Evolutionary conservation across 2,329 filamentous ascomycete species (phyloP).

Genomic region (Stenocarpella maydis): DNA sequence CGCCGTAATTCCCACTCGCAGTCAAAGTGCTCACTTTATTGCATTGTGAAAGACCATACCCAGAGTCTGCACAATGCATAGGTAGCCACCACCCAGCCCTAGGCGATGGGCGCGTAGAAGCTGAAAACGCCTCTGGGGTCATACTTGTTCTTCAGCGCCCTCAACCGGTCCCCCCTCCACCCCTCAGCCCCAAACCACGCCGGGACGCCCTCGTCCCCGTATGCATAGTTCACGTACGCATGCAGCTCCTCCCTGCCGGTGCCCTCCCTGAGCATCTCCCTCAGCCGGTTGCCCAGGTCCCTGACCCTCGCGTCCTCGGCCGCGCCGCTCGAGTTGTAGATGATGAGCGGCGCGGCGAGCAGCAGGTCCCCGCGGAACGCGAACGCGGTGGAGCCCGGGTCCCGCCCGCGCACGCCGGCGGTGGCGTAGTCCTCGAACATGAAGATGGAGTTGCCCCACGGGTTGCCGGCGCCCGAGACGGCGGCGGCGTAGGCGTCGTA

Average conservation of each 20-base stretch:
- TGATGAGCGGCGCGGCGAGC: slow-evolving; percentile 49
- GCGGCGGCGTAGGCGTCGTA: slow-evolving; percentile 47
- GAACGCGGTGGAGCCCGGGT: slow-evolving; percentile 51
- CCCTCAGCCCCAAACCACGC: slow-evolving; percentile 57
- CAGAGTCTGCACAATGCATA: neutral
- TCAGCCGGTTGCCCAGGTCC: slow-evolving; percentile 48
- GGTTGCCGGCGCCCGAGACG: slow-evolving; percentile 45
- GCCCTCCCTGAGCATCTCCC: slow-evolving; percentile 47
- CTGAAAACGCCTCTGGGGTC: slow-evolving; percentile 55
- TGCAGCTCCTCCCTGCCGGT: slow-evolving; percentile 46
- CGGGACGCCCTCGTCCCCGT: slow-evolving; percentile 52
- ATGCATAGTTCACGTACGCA: slow-evolving; percentile 61
- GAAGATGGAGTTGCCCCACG: slow-evolving; percentile 50
- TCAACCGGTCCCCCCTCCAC: slow-evolving; percentile 57
- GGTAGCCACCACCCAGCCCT: neutral
- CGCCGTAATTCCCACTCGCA: no score
- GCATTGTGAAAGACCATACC: neutral
- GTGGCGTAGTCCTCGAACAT: slow-evolving; percentile 65
- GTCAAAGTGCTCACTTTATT: neutral
- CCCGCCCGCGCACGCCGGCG: slow-evolving; percentile 51
- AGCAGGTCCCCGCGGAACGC: slow-evolving; percentile 50
- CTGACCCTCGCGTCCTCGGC: slow-evolving; percentile 46
- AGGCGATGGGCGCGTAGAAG: slow-evolving; percentile 51
- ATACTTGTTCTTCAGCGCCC: slow-evolving; percentile 56
- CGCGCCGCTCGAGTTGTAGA: slow-evolving; percentile 45